A percentile compares a stretch with the other conserved stretches of the same genome.
Conservation (phyloP, 169 alveolate species). For the Plasmodium fragile region DNA sequence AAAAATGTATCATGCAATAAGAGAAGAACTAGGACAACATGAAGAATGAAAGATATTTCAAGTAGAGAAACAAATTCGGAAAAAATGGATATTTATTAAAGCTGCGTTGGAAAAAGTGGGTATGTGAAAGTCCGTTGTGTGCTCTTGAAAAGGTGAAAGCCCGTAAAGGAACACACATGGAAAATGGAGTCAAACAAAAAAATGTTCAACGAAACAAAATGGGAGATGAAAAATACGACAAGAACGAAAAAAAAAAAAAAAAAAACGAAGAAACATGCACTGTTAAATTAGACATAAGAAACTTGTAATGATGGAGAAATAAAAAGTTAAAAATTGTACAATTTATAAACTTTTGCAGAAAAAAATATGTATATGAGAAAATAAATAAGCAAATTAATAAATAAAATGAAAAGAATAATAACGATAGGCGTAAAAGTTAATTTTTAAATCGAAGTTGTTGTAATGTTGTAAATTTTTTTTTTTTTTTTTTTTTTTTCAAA, state of each 20-base stretch:
- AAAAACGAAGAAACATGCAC: constrained; percentile 4
- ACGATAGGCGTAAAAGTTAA: neutral
- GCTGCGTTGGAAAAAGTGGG: neutral
- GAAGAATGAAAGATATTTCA: constrained; percentile 24
- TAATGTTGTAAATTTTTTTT: constrained; percentile 7
- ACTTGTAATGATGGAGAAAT: constrained; percentile 19
- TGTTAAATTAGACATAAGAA: constrained; percentile 31
- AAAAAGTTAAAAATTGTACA: constrained; percentile 9
- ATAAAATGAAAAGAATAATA: constrained; percentile 7
- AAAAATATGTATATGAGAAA: neutral
- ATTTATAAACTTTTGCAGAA: constrained; percentile 47
- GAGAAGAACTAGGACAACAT: constrained; percentile 11
- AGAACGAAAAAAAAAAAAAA: constrained; percentile 14
- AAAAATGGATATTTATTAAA: constrained; percentile 4
- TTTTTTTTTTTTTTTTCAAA: constrained; percentile 15
- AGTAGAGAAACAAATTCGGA: constrained; percentile 29
- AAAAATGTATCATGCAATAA: constrained; percentile 31
- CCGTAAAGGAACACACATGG: neutral
- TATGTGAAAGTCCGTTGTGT: neutral
- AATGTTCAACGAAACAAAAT: constrained; percentile 1
- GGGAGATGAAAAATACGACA: neutral
- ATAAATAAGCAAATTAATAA: constrained; percentile 5
- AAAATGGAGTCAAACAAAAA: constrained; percentile 4
- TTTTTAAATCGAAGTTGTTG: constrained; percentile 5
- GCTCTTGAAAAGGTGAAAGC: constrained; percentile 20